Conservation (phyloP, 2,329 filamentous ascomycete species). For the Incumbomyces delicatus region DNA sequence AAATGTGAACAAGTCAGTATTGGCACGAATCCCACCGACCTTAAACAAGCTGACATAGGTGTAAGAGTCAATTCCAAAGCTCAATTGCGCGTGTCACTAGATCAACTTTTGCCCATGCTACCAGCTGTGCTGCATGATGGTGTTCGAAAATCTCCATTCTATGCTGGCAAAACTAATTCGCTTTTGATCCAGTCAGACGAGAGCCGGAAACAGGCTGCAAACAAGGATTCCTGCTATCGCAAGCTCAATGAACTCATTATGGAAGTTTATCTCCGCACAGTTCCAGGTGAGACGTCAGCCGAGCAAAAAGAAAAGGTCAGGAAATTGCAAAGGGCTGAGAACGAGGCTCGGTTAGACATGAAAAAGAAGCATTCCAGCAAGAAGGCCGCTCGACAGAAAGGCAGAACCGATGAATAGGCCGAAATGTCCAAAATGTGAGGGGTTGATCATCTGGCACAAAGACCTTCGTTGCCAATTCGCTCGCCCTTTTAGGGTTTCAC, state of each 20-base stretch:
- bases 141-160: conserved; percentile 46
- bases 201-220: conserved; percentile 51
- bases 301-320: conserved; percentile 47
- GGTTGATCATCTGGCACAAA: no score
- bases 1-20: conserved; percentile 57
- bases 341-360: conserved; percentile 45
- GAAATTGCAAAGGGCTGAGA: conserved; percentile 47
- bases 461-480: no score
- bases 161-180: conserved; percentile 42
- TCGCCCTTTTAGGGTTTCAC: no score
- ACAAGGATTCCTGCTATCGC: conserved; percentile 49
- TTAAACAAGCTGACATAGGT: background rate
- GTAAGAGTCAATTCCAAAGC: conserved; percentile 57
- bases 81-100: conserved; percentile 48
- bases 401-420: conserved; percentile 12
- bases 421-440: no score
- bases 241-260: conserved; percentile 48
- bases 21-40: conserved; percentile 1
- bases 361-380: conserved; percentile 55
- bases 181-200: conserved; percentile 56
- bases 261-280: conserved; percentile 38
- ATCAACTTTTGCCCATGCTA: conserved; percentile 43
- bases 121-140: conserved; percentile 44
- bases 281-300: conserved; percentile 52
- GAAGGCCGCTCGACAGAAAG: conserved; percentile 37